Evolutionary conservation across 2,329 filamentous ascomycete species (phyloP).

Genomic region (Aspergillus alliaceus): DNA sequence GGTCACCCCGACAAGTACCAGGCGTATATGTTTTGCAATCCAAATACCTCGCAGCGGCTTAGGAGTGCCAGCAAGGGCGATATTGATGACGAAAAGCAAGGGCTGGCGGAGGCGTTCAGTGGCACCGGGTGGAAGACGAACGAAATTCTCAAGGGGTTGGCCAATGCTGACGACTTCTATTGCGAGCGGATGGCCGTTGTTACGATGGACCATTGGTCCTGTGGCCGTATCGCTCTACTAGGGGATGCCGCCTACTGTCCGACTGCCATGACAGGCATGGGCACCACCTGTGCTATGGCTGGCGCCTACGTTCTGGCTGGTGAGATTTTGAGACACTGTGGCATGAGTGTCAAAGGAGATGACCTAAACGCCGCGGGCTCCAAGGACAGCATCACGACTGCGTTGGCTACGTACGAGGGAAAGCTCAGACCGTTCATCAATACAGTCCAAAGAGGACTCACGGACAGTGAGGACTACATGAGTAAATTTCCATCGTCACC

Average conservation of each 20-base stretch:
- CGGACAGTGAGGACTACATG: slow-evolving; percentile 4
- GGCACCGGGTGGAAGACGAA: slow-evolving; percentile 49
- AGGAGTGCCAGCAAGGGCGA: slow-evolving; percentile 32
- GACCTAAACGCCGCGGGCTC: not conserved
- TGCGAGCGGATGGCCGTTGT: slow-evolving; percentile 47
- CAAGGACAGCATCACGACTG: slow-evolving; percentile 34
- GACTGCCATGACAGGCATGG: slow-evolving; percentile 34
- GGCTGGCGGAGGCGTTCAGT: slow-evolving; percentile 39
- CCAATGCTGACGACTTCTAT: slow-evolving; percentile 48
- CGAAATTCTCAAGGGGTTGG: slow-evolving; percentile 46
- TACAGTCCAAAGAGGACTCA: slow-evolving; percentile 35
- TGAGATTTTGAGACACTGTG: slow-evolving; percentile 35
- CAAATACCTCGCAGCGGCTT: slow-evolving; percentile 21
- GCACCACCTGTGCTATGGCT: slow-evolving; percentile 33
- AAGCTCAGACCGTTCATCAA: slow-evolving; percentile 47
- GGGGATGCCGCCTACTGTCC: slow-evolving; percentile 42
- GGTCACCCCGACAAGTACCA: slow-evolving; percentile 39
- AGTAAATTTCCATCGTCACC: slow-evolving; percentile 26
- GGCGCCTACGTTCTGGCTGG: slow-evolving; percentile 59
- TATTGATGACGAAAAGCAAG: slow-evolving; percentile 41
- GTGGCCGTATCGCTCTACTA: slow-evolving; percentile 44
- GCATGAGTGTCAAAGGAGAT: slow-evolving; percentile 10
- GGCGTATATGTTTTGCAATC: slow-evolving; percentile 38
- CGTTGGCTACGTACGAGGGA: slow-evolving; percentile 41
- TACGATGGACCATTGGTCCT: slow-evolving; percentile 45